A percentile compares a stretch with the other conserved stretches of the same genome.
Conservation (phyloP, 2,329 filamentous ascomycete species). For the Ceratocystis albifundus region DNA sequence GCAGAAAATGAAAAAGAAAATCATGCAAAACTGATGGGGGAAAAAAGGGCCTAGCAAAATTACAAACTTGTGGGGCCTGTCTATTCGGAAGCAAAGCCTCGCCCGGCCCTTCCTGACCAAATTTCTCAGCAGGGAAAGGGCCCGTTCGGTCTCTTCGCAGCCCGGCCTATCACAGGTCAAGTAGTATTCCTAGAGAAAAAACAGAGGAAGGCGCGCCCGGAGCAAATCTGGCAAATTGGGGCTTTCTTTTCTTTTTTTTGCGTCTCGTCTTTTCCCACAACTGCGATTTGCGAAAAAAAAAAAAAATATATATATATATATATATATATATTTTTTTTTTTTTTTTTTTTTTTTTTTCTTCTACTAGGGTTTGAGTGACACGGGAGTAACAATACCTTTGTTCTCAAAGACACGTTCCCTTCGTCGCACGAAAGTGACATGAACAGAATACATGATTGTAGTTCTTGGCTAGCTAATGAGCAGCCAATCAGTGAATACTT, state of each 20-base stretch:
- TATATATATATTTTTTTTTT: too few species aligned
- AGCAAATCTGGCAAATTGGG: neutral
- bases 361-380: too few species aligned
- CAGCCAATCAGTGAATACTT: neutral
- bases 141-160: neutral
- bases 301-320: too few species aligned
- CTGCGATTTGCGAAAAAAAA: too few species aligned
- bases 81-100: too few species aligned
- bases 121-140: too few species aligned
- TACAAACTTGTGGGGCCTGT: too few species aligned
- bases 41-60: too few species aligned
- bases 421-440: neutral
- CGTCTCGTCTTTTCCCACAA: too few species aligned
- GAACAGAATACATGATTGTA: neutral
- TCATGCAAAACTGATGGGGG: too few species aligned
- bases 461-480: neutral
- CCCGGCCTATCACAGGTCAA: neutral
- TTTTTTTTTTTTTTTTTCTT: too few species aligned
- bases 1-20: constrained; percentile 6
- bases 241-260: neutral
- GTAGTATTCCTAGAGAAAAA: neutral
- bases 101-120: too few species aligned
- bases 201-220: neutral
- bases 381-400: neutral
- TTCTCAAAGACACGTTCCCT: neutral